Evolutionary conservation across 352 stramenopile species (phyloP).

Genomic region (Phytopythium litorale): DNA sequence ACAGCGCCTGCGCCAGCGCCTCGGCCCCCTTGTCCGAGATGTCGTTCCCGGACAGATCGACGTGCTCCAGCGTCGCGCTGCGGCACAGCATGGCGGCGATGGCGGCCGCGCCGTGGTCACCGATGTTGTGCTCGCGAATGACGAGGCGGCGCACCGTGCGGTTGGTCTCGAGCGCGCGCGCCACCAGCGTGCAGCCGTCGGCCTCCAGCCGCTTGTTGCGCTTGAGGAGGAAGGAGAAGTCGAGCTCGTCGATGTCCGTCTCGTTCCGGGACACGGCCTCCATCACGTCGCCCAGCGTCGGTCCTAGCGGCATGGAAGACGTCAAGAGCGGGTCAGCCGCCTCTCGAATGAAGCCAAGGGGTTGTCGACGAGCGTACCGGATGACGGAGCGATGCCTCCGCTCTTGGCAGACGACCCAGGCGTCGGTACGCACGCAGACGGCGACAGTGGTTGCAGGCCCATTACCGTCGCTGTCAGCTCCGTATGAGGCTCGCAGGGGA

Average conservation of each 20-base stretch:
- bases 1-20: conserved; percentile 59
- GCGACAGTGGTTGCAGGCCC: not conserved
- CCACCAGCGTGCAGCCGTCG: conserved; percentile 53
- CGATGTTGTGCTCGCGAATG: conserved; percentile 66
- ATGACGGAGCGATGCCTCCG: not conserved
- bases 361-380: not conserved
- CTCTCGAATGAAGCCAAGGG: not conserved
- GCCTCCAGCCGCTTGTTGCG: conserved; percentile 52
- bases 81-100: conserved; percentile 69
- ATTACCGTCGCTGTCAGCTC: not conserved
- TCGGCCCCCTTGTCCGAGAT: conserved; percentile 62
- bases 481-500: not conserved
- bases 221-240: conserved; percentile 59
- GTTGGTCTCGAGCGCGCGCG: conserved; percentile 60
- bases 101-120: conserved; percentile 51
- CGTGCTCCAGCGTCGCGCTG: conserved; percentile 62
- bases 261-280: conserved; percentile 56
- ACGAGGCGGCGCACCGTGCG: conserved; percentile 56
- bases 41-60: conserved; percentile 67
- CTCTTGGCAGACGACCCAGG: not conserved
- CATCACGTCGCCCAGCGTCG: conserved; percentile 52
- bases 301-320: conserved; percentile 16
- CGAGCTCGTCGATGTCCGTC: conserved; percentile 56
- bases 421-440: not conserved
- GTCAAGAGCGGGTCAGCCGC: not conserved